Conservation (phyloP, 106 monocot genomes). For the Phalaenopsis aphrodite region DNA sequence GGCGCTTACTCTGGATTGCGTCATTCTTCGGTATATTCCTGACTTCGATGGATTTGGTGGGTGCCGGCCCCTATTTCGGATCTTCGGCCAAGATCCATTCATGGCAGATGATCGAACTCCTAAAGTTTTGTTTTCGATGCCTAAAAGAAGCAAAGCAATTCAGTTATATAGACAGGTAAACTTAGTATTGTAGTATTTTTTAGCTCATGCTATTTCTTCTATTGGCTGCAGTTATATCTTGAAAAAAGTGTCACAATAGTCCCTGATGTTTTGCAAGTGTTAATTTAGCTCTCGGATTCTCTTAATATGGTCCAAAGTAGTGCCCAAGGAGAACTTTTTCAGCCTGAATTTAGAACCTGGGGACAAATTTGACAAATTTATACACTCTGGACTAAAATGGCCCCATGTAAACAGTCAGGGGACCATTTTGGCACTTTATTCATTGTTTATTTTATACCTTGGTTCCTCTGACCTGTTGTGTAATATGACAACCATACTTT, state of each 20-base stretch:
- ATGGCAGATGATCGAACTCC: constrained; percentile 47
- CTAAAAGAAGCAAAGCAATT: constrained; percentile 63
- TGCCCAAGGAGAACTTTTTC: too few relatives aligned
- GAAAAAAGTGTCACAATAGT: too few relatives aligned
- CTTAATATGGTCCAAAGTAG: too few relatives aligned
- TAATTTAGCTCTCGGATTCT: too few relatives aligned
- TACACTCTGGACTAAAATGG: too few relatives aligned
- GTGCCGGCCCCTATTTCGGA: constrained; percentile 74
- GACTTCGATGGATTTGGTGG: constrained; percentile 69
- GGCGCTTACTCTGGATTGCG: constrained; percentile 84
- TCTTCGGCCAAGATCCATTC: constrained; percentile 87
- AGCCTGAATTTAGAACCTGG: too few relatives aligned
- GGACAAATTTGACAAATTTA: too few relatives aligned
- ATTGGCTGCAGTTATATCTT: too few relatives aligned
- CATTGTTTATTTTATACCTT: background rate
- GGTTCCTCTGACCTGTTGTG: background rate
- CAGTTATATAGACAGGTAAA: constrained; percentile 69
- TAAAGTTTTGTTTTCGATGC: constrained; percentile 77
- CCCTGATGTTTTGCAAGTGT: too few relatives aligned
- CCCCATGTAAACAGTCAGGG: too few relatives aligned
- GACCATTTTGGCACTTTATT: background rate
- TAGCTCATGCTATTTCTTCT: too few relatives aligned
- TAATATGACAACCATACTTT: background rate
- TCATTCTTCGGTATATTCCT: constrained; percentile 74
- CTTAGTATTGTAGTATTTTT: background rate